phyloP scores from a whole-genome alignment of 306 rosid species.

The Purshia tridentata region DNA sequence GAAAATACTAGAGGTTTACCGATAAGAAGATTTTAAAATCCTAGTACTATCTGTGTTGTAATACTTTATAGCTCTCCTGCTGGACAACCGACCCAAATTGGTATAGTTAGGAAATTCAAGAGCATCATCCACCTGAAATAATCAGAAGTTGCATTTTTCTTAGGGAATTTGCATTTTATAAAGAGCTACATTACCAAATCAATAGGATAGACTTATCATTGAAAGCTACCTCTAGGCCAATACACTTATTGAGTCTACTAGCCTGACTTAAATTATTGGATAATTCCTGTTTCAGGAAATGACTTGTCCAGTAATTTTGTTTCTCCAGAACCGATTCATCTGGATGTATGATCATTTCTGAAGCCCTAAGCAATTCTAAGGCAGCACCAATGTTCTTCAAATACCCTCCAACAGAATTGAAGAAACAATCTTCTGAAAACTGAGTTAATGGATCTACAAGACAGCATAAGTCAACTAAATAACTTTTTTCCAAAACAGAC shows the following conservation, averaged over 20 bases:
- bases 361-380: constrained; percentile 69
- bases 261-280: constrained; percentile 16
- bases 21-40: constrained; percentile 62
- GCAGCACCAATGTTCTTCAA: constrained; percentile 60
- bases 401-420: constrained; percentile 67
- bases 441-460: constrained; percentile 61
- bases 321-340: constrained; percentile 59
- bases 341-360: constrained; percentile 58
- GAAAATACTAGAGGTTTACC: constrained; percentile 35
- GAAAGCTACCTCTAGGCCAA: constrained; percentile 59
- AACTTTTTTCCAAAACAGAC: neutral
- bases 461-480: constrained; percentile 18
- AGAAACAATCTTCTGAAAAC: constrained; percentile 55
- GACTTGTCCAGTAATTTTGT: constrained; percentile 54
- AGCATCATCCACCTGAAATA: constrained; percentile 52
- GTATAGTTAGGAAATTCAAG: constrained; percentile 57
- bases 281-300: constrained; percentile 47
- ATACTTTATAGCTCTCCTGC: constrained; percentile 55
- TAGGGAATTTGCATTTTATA: constrained; percentile 6
- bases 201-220: constrained; percentile 1
- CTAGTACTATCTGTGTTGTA: constrained; percentile 52
- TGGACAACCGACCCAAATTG: constrained; percentile 57
- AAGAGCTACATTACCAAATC: neutral
- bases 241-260: constrained; percentile 28
- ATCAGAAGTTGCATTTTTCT: constrained; percentile 18